These are phyloP conservation scores for Naganishia friedmannii DNA, from an alignment of 768 basidiomycete genomes.

Conservation along the genomic window DNA sequence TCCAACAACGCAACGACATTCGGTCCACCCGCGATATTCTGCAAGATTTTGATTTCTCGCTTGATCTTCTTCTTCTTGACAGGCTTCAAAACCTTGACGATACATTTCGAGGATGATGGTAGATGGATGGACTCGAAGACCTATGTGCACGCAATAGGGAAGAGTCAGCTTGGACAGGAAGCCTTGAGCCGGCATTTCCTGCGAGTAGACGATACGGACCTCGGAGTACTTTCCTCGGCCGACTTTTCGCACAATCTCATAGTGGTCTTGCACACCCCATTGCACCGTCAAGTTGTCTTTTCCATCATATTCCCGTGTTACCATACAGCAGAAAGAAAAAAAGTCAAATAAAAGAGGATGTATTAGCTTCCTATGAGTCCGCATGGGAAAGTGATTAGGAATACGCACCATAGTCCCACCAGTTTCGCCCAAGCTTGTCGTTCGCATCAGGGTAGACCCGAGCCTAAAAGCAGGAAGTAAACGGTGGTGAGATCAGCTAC, in stretches of 20 bases:
- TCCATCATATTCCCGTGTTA: constrained; percentile 26
- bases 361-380: constrained; percentile 1
- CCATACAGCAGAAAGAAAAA: neutral
- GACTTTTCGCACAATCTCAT: constrained; percentile 95
- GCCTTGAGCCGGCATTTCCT: neutral
- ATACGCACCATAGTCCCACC: constrained; percentile 87
- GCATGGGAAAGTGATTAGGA: constrained; percentile 23
- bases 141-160: constrained; percentile 28
- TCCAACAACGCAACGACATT: constrained; percentile 91
- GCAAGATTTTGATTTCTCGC: constrained; percentile 95
- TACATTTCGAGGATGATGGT: constrained; percentile 65
- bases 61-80: constrained; percentile 99
- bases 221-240: constrained; percentile 94
- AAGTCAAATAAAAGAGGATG: neutral
- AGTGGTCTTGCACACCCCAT: constrained; percentile 95
- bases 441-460: constrained; percentile 80
- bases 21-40: constrained; percentile 92
- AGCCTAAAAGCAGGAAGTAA: constrained; percentile 34
- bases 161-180: neutral
- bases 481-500: neutral
- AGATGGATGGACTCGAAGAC: constrained; percentile 82
- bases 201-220: constrained; percentile 54
- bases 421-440: constrained; percentile 76
- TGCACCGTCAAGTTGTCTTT: constrained; percentile 86
- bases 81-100: constrained; percentile 97